Evolutionary conservation across 345 rosid genomes (phyloP).

Genomic region (Rhodomyrtus tomentosa): DNA sequence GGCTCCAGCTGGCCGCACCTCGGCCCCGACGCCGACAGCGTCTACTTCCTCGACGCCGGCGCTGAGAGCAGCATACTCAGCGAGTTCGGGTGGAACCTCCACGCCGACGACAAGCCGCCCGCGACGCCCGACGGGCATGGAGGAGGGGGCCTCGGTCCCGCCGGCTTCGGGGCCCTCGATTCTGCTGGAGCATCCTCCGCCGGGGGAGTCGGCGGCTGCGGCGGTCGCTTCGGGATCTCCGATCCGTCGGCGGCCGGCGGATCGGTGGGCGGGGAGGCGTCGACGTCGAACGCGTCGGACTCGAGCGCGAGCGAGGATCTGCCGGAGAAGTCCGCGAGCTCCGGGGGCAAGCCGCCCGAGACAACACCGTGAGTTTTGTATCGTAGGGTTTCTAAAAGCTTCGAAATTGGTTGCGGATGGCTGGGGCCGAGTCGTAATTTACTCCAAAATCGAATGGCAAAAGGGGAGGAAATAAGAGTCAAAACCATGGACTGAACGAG

Average conservation of each 20-base stretch:
- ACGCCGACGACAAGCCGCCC: background rate
- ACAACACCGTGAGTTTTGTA: conserved; percentile 70
- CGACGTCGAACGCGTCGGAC: conserved; percentile 46
- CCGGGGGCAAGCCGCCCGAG: conserved; percentile 44
- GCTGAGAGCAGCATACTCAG: conserved; percentile 37
- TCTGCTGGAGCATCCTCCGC: background rate
- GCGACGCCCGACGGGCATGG: background rate
- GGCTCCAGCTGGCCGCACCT: conserved; percentile 21
- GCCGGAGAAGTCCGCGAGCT: conserved; percentile 58
- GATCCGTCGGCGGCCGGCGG: conserved; percentile 9
- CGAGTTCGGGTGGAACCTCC: conserved; percentile 59
- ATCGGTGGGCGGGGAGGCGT: conserved; percentile 1
- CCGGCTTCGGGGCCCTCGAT: background rate
- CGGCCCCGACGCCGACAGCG: conserved; percentile 22
- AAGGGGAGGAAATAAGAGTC: background rate
- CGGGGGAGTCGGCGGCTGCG: background rate
- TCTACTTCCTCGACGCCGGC: conserved; percentile 29
- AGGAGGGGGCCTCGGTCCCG: no score
- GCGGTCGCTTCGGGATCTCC: conserved; percentile 1
- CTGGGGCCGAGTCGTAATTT: background rate
- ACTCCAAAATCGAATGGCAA: background rate
- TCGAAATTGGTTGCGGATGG: background rate
- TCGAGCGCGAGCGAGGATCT: conserved; percentile 57
- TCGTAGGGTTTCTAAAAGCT: background rate
- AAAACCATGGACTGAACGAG: background rate